These are phyloP conservation scores for Talaromyces pinophilus DNA, from an alignment of 2,329 filamentous ascomycete species.

Conservation along the genomic window DNA sequence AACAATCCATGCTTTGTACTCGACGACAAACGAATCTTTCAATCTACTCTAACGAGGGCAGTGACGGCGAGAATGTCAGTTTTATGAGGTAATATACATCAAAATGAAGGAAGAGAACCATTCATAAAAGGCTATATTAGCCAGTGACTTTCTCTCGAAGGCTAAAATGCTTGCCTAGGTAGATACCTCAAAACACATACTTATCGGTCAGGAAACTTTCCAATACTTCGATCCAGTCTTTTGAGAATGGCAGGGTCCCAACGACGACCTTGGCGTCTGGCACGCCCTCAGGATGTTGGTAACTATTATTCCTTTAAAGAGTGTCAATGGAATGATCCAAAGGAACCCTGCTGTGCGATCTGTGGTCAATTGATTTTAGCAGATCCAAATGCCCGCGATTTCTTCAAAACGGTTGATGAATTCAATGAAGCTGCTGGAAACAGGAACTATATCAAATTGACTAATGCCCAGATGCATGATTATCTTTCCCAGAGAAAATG, in stretches of 20 bases:
- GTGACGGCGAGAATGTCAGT: not conserved
- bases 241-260: not conserved
- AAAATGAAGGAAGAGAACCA: not conserved
- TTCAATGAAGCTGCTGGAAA: not conserved
- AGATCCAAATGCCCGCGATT: not conserved
- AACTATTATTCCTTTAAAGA: not conserved
- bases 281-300: not conserved
- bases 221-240: not conserved
- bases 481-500: not conserved
- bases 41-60: not conserved
- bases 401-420: not conserved
- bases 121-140: not conserved
- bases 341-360: not conserved
- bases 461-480: not conserved
- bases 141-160: not conserved
- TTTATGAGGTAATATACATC: not conserved
- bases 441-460: not conserved
- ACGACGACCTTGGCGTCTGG: not conserved
- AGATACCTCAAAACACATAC: not conserved
- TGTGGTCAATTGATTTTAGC: slow-evolving; percentile 8
- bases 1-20: not conserved
- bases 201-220: not conserved
- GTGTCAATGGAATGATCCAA: not conserved
- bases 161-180: not conserved
- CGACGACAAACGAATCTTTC: not conserved